Conservation (phyloP, 352 stramenopile species). For the Globisporangium paroecandrum region DNA sequence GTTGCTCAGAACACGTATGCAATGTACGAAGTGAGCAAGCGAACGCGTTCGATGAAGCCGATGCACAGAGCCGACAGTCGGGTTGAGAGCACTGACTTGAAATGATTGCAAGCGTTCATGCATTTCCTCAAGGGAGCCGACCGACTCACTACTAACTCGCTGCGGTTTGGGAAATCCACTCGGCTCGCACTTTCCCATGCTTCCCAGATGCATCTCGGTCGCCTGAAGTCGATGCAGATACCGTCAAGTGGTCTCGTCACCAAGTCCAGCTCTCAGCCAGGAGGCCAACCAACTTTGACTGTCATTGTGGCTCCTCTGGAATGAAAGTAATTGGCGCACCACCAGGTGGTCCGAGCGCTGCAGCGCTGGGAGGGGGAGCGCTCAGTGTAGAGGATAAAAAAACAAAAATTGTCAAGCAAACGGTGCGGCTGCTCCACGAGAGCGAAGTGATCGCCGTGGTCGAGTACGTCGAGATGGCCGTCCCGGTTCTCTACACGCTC, state of each 20-base stretch:
- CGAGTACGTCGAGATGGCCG: constrained; percentile 9
- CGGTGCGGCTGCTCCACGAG: not conserved
- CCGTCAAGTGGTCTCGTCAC: too few relatives aligned
- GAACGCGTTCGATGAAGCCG: not conserved
- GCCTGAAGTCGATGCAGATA: too few relatives aligned
- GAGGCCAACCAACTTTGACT: too few relatives aligned
- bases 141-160: too few relatives aligned
- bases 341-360: not conserved
- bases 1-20: not conserved
- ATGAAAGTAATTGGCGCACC: too few relatives aligned
- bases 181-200: too few relatives aligned
- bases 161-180: too few relatives aligned
- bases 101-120: not conserved
- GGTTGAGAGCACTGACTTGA: not conserved
- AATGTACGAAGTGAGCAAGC: not conserved
- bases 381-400: not conserved
- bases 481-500: constrained; percentile 5
- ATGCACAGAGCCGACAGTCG: not conserved
- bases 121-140: not conserved
- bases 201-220: too few relatives aligned
- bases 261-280: too few relatives aligned
- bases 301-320: too few relatives aligned
- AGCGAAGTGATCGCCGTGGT: not conserved
- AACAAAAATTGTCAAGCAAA: not conserved
- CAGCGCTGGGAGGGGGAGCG: not conserved